These are phyloP conservation scores for Alliaria petiolata DNA, from an alignment of 345 rosid genomes.

Conservation along the genomic window DNA sequence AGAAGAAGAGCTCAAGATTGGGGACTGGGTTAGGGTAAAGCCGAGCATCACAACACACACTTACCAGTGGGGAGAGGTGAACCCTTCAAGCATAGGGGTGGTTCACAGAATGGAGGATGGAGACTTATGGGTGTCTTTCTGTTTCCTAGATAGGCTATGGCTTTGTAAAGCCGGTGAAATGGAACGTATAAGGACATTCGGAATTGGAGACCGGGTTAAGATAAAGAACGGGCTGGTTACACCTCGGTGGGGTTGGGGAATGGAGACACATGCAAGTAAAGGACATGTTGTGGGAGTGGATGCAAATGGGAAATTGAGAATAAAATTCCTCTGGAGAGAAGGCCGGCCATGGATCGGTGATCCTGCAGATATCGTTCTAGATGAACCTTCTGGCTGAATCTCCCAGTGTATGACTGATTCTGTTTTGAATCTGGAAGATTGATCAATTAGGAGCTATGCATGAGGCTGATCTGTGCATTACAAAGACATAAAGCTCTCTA, in stretches of 20 bases:
- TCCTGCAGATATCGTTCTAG: constrained; percentile 86
- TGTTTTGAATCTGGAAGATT: constrained; percentile 29
- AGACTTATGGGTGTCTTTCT: constrained; percentile 78
- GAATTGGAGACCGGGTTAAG: constrained; percentile 69
- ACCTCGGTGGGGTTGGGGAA: constrained; percentile 99
- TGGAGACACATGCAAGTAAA: constrained; percentile 95
- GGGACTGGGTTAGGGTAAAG: constrained; percentile 88
- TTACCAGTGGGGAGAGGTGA: constrained; percentile 97
- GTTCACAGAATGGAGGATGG: constrained; percentile 80
- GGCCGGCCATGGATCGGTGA: constrained; percentile 97
- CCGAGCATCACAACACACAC: constrained; percentile 61
- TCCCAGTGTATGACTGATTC: constrained; percentile 9
- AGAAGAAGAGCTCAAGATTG: constrained; percentile 74
- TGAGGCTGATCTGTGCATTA: constrained; percentile 27
- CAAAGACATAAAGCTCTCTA: constrained; percentile 21
- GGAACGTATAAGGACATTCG: constrained; percentile 71
- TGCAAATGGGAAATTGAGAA: constrained; percentile 88
- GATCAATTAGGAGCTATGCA: constrained; percentile 16
- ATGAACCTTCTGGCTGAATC: constrained; percentile 42
- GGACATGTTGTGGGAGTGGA: constrained; percentile 91
- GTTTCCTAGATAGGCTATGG: constrained; percentile 93
- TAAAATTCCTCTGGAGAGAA: constrained; percentile 94
- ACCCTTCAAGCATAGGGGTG: constrained; percentile 84
- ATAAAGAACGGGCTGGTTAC: constrained; percentile 67
- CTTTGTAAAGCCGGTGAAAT: constrained; percentile 84